These are phyloP conservation scores for Pichia sp. DNA, from an alignment of 1,139 yeast species.

Conservation along the genomic window DNA sequence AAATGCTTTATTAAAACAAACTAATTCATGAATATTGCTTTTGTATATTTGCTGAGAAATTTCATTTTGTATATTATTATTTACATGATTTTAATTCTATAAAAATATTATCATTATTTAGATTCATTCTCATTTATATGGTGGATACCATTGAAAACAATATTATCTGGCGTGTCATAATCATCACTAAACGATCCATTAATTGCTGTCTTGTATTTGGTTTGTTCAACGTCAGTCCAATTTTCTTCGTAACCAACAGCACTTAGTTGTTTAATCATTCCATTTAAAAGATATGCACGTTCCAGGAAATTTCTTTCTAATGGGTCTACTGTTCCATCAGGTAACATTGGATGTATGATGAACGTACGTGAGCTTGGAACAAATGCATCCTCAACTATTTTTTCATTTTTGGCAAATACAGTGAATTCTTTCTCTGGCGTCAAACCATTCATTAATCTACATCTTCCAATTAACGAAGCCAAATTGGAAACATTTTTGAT, in stretches of 20 bases:
- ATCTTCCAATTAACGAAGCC: slow-evolving; percentile 24
- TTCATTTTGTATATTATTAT: not conserved
- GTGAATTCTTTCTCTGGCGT: slow-evolving; percentile 16
- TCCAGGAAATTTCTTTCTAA: slow-evolving; percentile 28
- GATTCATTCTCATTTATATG: not conserved
- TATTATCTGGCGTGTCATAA: not conserved
- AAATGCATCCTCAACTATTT: not conserved
- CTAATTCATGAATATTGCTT: too few species aligned
- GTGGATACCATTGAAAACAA: slow-evolving; percentile 9
- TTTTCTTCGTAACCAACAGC: slow-evolving; percentile 20
- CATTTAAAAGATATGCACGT: slow-evolving; percentile 25
- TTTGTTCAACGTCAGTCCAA: slow-evolving; percentile 16
- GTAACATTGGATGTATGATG: slow-evolving; percentile 22
- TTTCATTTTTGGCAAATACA: slow-evolving; percentile 14
- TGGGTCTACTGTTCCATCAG: slow-evolving; percentile 12
- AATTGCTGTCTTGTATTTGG: slow-evolving; percentile 6
- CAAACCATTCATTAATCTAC: slow-evolving; percentile 21
- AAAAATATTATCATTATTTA: not conserved
- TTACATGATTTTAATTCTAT: not conserved
- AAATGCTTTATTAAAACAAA: not conserved
- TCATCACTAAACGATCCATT: not conserved
- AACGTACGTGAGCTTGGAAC: slow-evolving; percentile 16
- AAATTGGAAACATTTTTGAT: slow-evolving; percentile 21
- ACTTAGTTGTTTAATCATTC: slow-evolving; percentile 21
- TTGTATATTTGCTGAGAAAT: too few species aligned